Base-by-base conservation (phyloP, 1,139 yeast species). In the Zygotorulaspora mrakii region DNA sequence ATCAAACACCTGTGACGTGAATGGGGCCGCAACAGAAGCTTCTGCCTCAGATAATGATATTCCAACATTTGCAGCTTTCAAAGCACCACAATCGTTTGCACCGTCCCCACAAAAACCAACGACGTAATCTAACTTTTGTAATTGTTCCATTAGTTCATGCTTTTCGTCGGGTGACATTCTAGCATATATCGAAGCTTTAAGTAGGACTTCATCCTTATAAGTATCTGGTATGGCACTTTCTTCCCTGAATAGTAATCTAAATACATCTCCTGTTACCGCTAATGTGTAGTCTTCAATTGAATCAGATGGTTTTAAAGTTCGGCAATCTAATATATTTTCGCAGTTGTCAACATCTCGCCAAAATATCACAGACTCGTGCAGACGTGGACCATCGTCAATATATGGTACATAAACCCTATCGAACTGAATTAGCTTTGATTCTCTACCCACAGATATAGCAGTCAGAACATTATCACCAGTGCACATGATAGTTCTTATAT, bases 81-180 rank as follows among this genome's bases (percentile, higher is more conserved):
- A 70, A 0, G 99, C 99, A 52, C 98, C 98, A 66, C 97, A 91
- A 61, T 91, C 99, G 64, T 91, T 83, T 2, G 94, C 94, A 51
- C 94, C 99, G 66, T 91, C 99, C 24, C 99, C 99, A 66, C 97
- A 89, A 64, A 91, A 91, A 1, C 97, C 96, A 31, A 88, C 95
- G 0, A 96, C 87, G 59, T 89, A 91, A 55, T 87, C 96, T 17
- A 91, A 61, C 25, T 70, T 73, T 61, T 88, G 96, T 17, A 91
- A 66, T 58, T 84, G 88, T 54, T 85, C 91, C 21, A 91, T 96
- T 38, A 91, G 70, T 64, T 91, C 98, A 60, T 91, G 96, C 59
- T 91, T 91, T 59, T 91, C 99, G 63, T 91, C 98, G 0, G 99
- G 99, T 0, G 97, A 89, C 99, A 91, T 91, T 50, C 99, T 73